A percentile compares a stretch with the other conserved stretches of the same genome.
phyloP scores from a whole-genome alignment of 768 basidiomycete genomes.

The Tulasnella sp. region DNA sequence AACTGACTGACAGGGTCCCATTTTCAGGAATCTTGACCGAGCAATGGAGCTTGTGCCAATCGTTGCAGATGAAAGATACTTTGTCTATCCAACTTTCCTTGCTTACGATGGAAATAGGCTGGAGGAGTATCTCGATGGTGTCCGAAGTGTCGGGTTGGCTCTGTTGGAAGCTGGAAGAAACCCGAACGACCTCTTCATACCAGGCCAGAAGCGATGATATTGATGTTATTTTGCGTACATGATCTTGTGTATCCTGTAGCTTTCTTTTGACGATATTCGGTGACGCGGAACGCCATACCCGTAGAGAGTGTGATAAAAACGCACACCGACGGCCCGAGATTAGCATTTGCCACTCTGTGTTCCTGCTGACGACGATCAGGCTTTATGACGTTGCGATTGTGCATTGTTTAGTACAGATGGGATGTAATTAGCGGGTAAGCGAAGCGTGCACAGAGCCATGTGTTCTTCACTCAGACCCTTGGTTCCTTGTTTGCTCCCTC shows the following conservation, averaged over 20 bases:
- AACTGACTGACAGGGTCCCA: background rate
- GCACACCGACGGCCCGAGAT: background rate
- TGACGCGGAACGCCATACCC: background rate
- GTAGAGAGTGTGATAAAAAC: background rate
- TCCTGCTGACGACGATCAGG: background rate
- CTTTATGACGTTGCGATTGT: background rate
- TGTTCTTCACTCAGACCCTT: constrained; percentile 16
- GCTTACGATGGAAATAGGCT: constrained; percentile 62
- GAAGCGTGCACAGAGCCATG: constrained; percentile 1
- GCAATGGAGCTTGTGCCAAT: constrained; percentile 78
- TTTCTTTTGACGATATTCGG: background rate
- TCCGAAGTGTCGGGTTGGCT: constrained; percentile 71
- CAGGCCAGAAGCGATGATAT: background rate
- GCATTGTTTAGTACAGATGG: background rate
- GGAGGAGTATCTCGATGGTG: constrained; percentile 71
- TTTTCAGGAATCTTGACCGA: constrained; percentile 69
- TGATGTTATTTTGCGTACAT: background rate
- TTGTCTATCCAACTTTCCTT: constrained; percentile 83
- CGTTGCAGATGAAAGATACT: constrained; percentile 85
- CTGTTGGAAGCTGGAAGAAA: constrained; percentile 69
- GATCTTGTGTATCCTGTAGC: constrained; percentile 1
- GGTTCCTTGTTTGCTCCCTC: constrained; percentile 15
- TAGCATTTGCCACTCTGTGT: background rate
- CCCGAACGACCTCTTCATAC: constrained; percentile 20
- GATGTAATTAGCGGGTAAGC: background rate